Percentiles rank a stretch among this genome's conserved stretches.
Conservation (phyloP, 768 basidiomycete species). For the Trametes cingulata region DNA sequence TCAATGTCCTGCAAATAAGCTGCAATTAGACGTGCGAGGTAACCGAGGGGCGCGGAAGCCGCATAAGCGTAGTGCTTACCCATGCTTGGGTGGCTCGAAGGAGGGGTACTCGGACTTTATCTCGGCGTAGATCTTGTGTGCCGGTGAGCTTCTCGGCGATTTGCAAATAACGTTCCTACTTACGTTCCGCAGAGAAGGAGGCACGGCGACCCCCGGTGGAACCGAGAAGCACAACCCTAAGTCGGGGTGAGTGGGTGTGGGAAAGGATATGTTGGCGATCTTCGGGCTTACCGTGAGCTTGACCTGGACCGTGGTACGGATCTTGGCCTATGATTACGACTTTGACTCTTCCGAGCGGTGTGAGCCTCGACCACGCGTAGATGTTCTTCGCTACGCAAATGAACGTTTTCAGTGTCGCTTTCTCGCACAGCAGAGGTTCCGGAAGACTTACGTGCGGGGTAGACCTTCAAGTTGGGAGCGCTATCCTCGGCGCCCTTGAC, state of each 20-base stretch:
- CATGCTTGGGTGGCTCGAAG: slow-evolving; percentile 80
- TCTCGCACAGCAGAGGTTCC: neutral
- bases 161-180: slow-evolving; percentile 25
- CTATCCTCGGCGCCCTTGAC: slow-evolving; percentile 53
- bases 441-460: slow-evolving; percentile 68
- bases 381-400: slow-evolving; percentile 66
- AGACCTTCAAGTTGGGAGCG: slow-evolving; percentile 56
- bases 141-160: slow-evolving; percentile 15
- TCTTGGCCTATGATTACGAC: slow-evolving; percentile 92
- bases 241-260: slow-evolving; percentile 3
- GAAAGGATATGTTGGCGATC: neutral
- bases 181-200: slow-evolving; percentile 84
- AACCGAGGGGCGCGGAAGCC: neutral
- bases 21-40: slow-evolving; percentile 2
- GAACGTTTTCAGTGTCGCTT: too few relatives aligned
- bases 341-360: slow-evolving; percentile 80
- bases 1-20: slow-evolving; percentile 66
- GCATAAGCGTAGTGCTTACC: slow-evolving; percentile 55
- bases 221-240: slow-evolving; percentile 89
- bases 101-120: slow-evolving; percentile 79
- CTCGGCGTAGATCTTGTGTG: slow-evolving; percentile 81
- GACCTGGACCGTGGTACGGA: slow-evolving; percentile 78
- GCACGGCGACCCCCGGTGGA: slow-evolving; percentile 68
- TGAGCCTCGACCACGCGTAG: slow-evolving; percentile 85
- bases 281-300: slow-evolving; percentile 73